Evolutionary conservation across 2,329 filamentous ascomycete species (phyloP).

Genomic region (Shiraia sp.): DNA sequence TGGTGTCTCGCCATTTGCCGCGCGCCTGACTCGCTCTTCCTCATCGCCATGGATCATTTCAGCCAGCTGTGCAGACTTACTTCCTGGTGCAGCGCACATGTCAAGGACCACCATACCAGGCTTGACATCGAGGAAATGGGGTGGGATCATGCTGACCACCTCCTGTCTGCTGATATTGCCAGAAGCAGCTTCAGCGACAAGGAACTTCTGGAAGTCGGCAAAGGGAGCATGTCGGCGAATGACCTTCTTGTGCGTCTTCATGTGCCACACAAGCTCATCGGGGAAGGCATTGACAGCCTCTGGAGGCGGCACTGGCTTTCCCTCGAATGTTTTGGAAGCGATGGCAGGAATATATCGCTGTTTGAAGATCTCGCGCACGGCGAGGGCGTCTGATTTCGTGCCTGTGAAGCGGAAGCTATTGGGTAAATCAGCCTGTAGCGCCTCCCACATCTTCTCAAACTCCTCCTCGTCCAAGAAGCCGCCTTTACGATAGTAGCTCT

Average conservation of each 20-base stretch:
- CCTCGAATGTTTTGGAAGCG: conserved; percentile 80
- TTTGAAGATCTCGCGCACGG: conserved; percentile 86
- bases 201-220: conserved; percentile 93
- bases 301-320: conserved; percentile 78
- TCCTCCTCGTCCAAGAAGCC: conserved; percentile 78
- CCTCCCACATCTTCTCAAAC: conserved; percentile 79
- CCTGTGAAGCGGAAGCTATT: conserved; percentile 98
- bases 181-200: conserved; percentile 94
- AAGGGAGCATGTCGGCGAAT: conserved; percentile 93
- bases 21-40: conserved; percentile 79
- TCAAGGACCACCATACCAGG: conserved; percentile 93
- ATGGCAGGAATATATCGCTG: conserved; percentile 91
- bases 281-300: conserved; percentile 88
- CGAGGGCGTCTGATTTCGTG: conserved; percentile 91
- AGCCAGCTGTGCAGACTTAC: conserved; percentile 92
- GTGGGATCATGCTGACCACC: conserved; percentile 98
- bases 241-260: conserved; percentile 97
- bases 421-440: conserved; percentile 80
- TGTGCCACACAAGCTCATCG: conserved; percentile 92
- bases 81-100: conserved; percentile 94
- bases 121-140: conserved; percentile 85
- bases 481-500: conserved; percentile 76
- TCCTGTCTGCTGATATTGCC: conserved; percentile 98
- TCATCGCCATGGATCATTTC: conserved; percentile 94
- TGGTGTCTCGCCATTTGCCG: conserved; percentile 65